Percentiles rank a stretch among this genome's conserved stretches.
phyloP scores from a whole-genome alignment of 768 basidiomycete species.

The Ramaria sp. region DNA sequence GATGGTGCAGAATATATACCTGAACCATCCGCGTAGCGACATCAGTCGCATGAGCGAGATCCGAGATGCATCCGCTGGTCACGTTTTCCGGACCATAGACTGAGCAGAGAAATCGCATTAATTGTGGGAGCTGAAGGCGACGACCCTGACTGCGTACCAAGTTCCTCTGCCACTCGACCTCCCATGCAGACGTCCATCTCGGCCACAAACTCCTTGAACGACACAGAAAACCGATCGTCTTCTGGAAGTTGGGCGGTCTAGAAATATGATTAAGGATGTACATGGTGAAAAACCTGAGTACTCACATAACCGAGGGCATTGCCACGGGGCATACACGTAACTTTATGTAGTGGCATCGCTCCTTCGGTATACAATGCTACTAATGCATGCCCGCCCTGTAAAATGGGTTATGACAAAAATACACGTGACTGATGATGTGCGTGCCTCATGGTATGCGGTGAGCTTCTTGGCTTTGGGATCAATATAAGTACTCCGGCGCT shows the following conservation, averaged over 20 bases:
- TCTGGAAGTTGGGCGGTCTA: slow-evolving; percentile 71
- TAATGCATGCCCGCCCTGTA: slow-evolving; percentile 84
- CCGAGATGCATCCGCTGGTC: slow-evolving; percentile 86
- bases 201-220: slow-evolving; percentile 64
- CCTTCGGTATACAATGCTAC: slow-evolving; percentile 90
- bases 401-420: not conserved
- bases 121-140: slow-evolving; percentile 6
- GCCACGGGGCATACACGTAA: slow-evolving; percentile 94
- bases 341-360: slow-evolving; percentile 95
- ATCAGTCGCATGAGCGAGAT: slow-evolving; percentile 69
- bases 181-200: slow-evolving; percentile 89
- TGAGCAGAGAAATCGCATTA: slow-evolving; percentile 22
- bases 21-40: slow-evolving; percentile 84
- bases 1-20: slow-evolving; percentile 28
- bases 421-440: slow-evolving; percentile 19
- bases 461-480: slow-evolving; percentile 77
- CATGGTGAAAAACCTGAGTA: slow-evolving; percentile 11
- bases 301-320: slow-evolving; percentile 82
- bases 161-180: slow-evolving; percentile 89
- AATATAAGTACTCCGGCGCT: slow-evolving; percentile 83
- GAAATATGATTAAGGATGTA: not conserved
- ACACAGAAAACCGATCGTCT: slow-evolving; percentile 63
- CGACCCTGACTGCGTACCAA: slow-evolving; percentile 39
- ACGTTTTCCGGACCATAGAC: slow-evolving; percentile 85
- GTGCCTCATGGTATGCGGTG: slow-evolving; percentile 93